phyloP scores from a whole-genome alignment of 805 yeast species.

The Candida maltosa region DNA sequence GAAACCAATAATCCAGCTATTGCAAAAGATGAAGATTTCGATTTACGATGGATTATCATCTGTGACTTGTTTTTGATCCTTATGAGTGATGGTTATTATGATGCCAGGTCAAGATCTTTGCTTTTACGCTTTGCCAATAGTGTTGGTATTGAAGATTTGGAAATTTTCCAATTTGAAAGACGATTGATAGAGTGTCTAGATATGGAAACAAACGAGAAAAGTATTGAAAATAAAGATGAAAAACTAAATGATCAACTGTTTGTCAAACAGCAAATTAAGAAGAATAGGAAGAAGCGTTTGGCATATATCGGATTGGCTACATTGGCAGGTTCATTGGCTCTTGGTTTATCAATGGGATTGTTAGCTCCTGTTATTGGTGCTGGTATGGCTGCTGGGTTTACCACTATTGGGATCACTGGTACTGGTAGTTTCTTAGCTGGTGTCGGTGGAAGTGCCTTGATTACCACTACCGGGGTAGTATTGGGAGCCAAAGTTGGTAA shows the following conservation, averaged over 20 bases:
- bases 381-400: slow-evolving; percentile 94
- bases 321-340: slow-evolving; percentile 89
- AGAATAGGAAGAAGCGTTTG: slow-evolving; percentile 61
- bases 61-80: slow-evolving; percentile 85
- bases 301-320: slow-evolving; percentile 94
- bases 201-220: slow-evolving; percentile 54
- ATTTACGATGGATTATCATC: slow-evolving; percentile 87
- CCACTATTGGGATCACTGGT: slow-evolving; percentile 94
- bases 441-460: slow-evolving; percentile 92
- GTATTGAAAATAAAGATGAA: slow-evolving; percentile 62
- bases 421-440: slow-evolving; percentile 92
- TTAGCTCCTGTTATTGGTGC: slow-evolving; percentile 98
- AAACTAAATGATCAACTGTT: slow-evolving; percentile 77
- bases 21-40: slow-evolving; percentile 30
- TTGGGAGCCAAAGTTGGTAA: slow-evolving; percentile 89
- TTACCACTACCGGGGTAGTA: slow-evolving; percentile 87
- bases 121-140: slow-evolving; percentile 63
- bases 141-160: slow-evolving; percentile 59
- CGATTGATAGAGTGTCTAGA: slow-evolving; percentile 88
- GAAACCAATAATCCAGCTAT: slow-evolving; percentile 4
- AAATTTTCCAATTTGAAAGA: slow-evolving; percentile 84
- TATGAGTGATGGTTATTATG: slow-evolving; percentile 82
- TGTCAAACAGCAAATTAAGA: slow-evolving; percentile 68
- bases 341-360: slow-evolving; percentile 93
- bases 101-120: slow-evolving; percentile 83